Conservation (phyloP, 805 yeast genomes). For the baker's yeast (Saccharomyces cerevisiae) region DNA sequence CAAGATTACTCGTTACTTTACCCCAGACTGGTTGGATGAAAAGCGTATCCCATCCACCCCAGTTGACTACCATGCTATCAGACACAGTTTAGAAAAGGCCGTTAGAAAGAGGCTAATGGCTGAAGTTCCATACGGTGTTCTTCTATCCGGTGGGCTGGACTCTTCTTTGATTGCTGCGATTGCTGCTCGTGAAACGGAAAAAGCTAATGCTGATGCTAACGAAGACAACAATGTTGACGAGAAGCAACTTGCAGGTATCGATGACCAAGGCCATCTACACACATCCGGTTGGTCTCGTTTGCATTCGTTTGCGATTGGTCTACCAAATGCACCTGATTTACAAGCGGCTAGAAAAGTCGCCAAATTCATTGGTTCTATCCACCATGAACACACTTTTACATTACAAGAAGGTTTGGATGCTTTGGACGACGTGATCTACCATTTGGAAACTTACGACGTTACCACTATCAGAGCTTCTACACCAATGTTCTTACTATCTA, state of each 20-base stretch:
- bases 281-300: slow-evolving; percentile 65
- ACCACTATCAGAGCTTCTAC: slow-evolving; percentile 97
- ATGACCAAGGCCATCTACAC: slow-evolving; percentile 72
- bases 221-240: slow-evolving; percentile 45
- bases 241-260: slow-evolving; percentile 80
- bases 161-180: slow-evolving; percentile 90
- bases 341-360: slow-evolving; percentile 93
- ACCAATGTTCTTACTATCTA: slow-evolving; percentile 87
- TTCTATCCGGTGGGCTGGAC: slow-evolving; percentile 91
- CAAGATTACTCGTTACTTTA: slow-evolving; percentile 73
- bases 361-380: slow-evolving; percentile 85
- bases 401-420: slow-evolving; percentile 92
- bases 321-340: slow-evolving; percentile 94
- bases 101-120: slow-evolving; percentile 98
- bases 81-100: slow-evolving; percentile 78
- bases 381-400: slow-evolving; percentile 94
- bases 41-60: slow-evolving; percentile 59
- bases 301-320: slow-evolving; percentile 91
- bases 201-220: slow-evolving; percentile 38
- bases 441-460: slow-evolving; percentile 92
- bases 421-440: slow-evolving; percentile 81
- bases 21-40: slow-evolving; percentile 90
- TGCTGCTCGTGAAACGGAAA: slow-evolving; percentile 87
- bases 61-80: slow-evolving; percentile 59
- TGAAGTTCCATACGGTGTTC: slow-evolving; percentile 95